Evolutionary conservation across 805 yeast species (phyloP).

Genomic region (Isabelozyma gotoi): DNA sequence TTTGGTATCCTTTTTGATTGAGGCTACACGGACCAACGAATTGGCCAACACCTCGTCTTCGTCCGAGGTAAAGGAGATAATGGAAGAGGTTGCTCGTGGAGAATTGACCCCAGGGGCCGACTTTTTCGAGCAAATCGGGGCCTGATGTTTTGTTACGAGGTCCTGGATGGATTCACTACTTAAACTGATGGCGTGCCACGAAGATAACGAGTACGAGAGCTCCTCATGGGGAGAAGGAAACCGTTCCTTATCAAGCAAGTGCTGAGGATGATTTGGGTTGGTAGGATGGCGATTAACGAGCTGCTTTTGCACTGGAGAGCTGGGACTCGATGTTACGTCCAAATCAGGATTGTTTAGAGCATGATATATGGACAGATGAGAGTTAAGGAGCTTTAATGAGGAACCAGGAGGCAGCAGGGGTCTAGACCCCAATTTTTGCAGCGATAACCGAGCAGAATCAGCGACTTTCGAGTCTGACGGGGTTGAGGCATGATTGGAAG

Average conservation of each 20-base stretch:
- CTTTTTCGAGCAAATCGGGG: neutral
- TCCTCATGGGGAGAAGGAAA: constrained; percentile 3
- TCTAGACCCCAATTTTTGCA: too few relatives aligned
- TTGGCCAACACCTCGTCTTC: constrained; percentile 15
- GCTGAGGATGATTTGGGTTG: constrained; percentile 3
- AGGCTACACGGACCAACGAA: constrained; percentile 20
- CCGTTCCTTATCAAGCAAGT: constrained; percentile 8
- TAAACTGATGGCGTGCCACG: constrained; percentile 30
- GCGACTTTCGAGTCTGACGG: too few relatives aligned
- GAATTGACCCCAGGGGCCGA: neutral
- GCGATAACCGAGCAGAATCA: too few relatives aligned
- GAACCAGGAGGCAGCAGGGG: neutral
- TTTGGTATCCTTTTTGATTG: constrained; percentile 13
- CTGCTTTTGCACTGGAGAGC: constrained; percentile 6
- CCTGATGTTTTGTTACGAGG: neutral
- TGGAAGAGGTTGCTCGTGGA: constrained; percentile 10
- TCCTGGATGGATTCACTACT: constrained; percentile 18
- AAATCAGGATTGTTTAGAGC: constrained; percentile 42
- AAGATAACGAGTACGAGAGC: constrained; percentile 12
- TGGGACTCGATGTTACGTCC: constrained; percentile 19
- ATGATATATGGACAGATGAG: constrained; percentile 39
- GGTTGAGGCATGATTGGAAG: too few relatives aligned
- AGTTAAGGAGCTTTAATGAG: constrained; percentile 23
- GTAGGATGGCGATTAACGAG: constrained; percentile 7
- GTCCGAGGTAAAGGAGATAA: constrained; percentile 28